Evolutionary conservation across 371 early-diverging fungal species (phyloP), one percentile per base, ranked within the genome.

Genomic region (Synchytrium microbalum): DNA sequence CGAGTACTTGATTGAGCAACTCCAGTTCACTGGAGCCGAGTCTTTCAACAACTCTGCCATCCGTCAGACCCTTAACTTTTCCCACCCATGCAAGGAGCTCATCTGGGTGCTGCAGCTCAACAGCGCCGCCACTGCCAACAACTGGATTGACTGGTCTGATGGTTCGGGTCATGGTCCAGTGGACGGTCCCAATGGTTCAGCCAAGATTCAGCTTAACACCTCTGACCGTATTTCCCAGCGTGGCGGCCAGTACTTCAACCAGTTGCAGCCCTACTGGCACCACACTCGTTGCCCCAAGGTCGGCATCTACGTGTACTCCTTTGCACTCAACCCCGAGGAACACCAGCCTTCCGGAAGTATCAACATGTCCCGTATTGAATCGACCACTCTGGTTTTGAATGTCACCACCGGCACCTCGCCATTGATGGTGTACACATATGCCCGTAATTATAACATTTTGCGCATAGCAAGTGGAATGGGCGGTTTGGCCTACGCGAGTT

Each of bases 81-180:
- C 63, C 13, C 63, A 62, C 63, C 63, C 63, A 19, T 8, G 13
- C 63, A 62, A 62, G 63, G 63, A 62, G 54, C 54, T 62, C n/a
- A 55, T 62, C 56, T 62, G 56, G 55, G 32, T 32, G n/a, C 25
- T 32, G 30, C 54, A 55, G 30, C 19, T 24, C 10, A 54, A 27
- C n/a, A 31, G 13, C 63, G 56, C 53, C 30, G 28, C 14, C 56
- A 16, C 24, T 3, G 29, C 27, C 28, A 62, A 62, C 63, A 27
- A 56, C 14, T 55, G 56, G 55, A 24, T 19, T 16, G 63, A 62
- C 56, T 62, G 19, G 16, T 54, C 63, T 33, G 27, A 8, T 25
- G 63, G 63, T n/a, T 51, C 61, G 29, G 63, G 60, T 14, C 64
- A 60, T 32, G 72, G 26, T 24, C 60, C 60, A 16, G 30, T n/a